Percentiles rank a stretch among this genome's conserved stretches.
These are phyloP conservation scores for Sordariomycetes sp. DNA, from an alignment of 2,329 filamentous ascomycete genomes.

Conservation along the genomic window DNA sequence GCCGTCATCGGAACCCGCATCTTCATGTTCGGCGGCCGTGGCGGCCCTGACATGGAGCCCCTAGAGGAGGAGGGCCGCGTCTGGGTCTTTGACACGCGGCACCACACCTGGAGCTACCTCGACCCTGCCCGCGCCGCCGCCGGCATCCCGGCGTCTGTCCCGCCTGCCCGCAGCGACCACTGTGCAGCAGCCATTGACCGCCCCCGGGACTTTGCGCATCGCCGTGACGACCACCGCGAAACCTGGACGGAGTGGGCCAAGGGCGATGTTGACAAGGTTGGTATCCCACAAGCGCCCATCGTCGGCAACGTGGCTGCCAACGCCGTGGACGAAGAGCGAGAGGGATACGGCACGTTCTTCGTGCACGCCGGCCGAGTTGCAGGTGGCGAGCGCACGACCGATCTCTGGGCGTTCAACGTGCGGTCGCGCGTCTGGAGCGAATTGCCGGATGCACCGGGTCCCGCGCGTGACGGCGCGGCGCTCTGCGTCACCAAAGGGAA, in stretches of 20 bases:
- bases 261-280: slow-evolving; percentile 37
- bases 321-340: slow-evolving; percentile 45
- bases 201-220: slow-evolving; percentile 33
- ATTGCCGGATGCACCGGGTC: slow-evolving; percentile 52
- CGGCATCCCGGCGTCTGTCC: slow-evolving; percentile 27
- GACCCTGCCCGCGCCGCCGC: slow-evolving; percentile 37
- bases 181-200: slow-evolving; percentile 42
- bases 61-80: slow-evolving; percentile 63
- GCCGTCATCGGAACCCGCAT: slow-evolving; percentile 55
- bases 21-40: slow-evolving; percentile 72
- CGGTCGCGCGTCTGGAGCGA: slow-evolving; percentile 51
- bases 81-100: slow-evolving; percentile 60
- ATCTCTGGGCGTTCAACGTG: slow-evolving; percentile 71
- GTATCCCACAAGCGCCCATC: slow-evolving; percentile 45
- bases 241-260: slow-evolving; percentile 43
- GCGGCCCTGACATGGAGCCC: slow-evolving; percentile 53
- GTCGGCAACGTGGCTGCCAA: slow-evolving; percentile 41
- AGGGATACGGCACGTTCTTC: slow-evolving; percentile 56
- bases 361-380: slow-evolving; percentile 65
- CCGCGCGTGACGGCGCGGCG: slow-evolving; percentile 51
- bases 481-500: slow-evolving; percentile 51
- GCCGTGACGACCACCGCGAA: slow-evolving; percentile 20
- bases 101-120: slow-evolving; percentile 51
- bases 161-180: slow-evolving; percentile 61
- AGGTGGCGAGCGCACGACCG: slow-evolving; percentile 44